Percentiles rank a stretch among this genome's conserved stretches.
These are phyloP conservation scores for Lasiosphaeris hirsuta DNA, from an alignment of 495 filamentous ascomycete species.

Conservation along the genomic window DNA sequence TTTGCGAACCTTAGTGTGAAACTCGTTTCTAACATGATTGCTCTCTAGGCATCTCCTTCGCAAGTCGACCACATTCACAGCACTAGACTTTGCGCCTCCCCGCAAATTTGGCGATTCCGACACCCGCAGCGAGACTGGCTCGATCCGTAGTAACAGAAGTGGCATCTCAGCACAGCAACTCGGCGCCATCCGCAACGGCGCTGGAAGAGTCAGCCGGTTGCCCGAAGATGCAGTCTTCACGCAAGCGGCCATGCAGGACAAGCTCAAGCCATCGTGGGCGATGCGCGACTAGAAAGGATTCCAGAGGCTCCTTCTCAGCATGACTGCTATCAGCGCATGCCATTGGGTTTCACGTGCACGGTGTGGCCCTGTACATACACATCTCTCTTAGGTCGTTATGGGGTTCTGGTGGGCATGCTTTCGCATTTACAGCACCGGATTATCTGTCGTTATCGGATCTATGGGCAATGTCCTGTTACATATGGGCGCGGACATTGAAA, in stretches of 20 bases:
- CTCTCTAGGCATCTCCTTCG: constrained; percentile 69
- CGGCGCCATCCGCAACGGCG: constrained; percentile 79
- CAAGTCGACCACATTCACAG: constrained; percentile 86
- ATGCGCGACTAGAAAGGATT: constrained; percentile 47
- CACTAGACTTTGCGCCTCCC: constrained; percentile 92
- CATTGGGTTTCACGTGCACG: not conserved
- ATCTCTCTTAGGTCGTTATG: not conserved
- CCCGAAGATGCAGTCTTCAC: constrained; percentile 81
- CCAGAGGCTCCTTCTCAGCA: not conserved
- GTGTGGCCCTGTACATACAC: constrained; percentile 11
- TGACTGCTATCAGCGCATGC: constrained; percentile 1
- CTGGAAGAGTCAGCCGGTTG: constrained; percentile 84
- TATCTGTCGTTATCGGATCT: too few species aligned
- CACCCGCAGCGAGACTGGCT: constrained; percentile 76
- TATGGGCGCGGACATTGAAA: too few species aligned
- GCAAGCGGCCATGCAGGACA: constrained; percentile 63
- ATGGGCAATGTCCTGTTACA: too few species aligned
- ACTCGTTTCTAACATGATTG: not conserved
- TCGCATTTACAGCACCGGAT: too few species aligned
- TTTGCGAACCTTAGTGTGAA: not conserved
- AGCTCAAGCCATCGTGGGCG: constrained; percentile 76
- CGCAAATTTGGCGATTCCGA: constrained; percentile 75
- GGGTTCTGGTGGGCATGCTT: not conserved
- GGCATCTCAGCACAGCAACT: constrained; percentile 70
- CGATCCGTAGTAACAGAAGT: constrained; percentile 79